These are phyloP conservation scores for Kazachstania viticola DNA, from an alignment of 805 yeast genomes.

Conservation along the genomic window DNA sequence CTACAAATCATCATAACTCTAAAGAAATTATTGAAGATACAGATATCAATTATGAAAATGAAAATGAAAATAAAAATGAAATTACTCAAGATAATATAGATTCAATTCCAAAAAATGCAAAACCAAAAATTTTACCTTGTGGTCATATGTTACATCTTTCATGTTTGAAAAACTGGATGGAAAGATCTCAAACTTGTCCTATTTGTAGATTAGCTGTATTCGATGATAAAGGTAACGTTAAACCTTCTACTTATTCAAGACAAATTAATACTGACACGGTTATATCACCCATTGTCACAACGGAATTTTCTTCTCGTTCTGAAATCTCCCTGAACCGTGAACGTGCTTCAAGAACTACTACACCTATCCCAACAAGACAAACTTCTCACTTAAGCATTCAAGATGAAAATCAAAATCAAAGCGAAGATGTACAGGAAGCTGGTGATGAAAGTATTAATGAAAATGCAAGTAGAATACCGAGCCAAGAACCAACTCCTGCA, in stretches of 20 bases:
- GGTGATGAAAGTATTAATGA: no score
- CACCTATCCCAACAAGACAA: no score
- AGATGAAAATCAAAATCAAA: no score
- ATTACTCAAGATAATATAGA: constrained; percentile 6
- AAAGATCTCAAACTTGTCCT: constrained; percentile 87
- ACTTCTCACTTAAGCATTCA: no score
- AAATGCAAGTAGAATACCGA: no score
- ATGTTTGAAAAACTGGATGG: constrained; percentile 87
- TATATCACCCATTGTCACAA: neutral
- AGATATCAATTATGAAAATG: neutral
- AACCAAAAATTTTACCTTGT: constrained; percentile 71
- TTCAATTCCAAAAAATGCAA: constrained; percentile 7
- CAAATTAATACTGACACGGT: neutral
- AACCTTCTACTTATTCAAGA: constrained; percentile 3
- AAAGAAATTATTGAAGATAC: neutral
- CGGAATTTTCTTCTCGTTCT: no score
- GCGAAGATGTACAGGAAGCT: no score
- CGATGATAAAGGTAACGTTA: constrained; percentile 22
- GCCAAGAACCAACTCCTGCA: no score
- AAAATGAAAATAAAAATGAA: constrained; percentile 1
- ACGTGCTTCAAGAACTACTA: no score
- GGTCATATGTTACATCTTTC: constrained; percentile 84
- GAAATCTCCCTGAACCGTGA: no score
- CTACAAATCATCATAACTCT: constrained; percentile 10
- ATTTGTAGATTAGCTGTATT: constrained; percentile 71